phyloP scores from a whole-genome alignment of 2,329 filamentous ascomycete species.

The Alternaria postmessia region DNA sequence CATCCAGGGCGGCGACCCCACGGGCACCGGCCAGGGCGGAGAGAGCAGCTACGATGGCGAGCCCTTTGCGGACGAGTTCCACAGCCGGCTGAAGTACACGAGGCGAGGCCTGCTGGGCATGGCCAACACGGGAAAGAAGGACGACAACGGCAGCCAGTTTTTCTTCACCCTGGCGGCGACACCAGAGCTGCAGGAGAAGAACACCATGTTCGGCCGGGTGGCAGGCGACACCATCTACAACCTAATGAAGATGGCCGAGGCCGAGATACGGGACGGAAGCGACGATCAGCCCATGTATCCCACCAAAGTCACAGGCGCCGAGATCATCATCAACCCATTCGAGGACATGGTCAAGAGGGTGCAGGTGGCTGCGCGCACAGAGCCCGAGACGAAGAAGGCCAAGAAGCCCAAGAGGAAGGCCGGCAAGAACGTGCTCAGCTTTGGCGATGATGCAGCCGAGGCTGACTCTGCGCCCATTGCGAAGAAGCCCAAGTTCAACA shows the following conservation, averaged over 20 bases:
- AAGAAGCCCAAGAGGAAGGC: conserved; percentile 72
- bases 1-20: conserved; percentile 92
- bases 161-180: conserved; percentile 89
- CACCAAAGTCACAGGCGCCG: conserved; percentile 75
- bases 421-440: conserved; percentile 80
- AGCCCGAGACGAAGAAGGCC: conserved; percentile 53
- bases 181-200: conserved; percentile 85
- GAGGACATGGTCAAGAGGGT: conserved; percentile 78
- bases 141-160: conserved; percentile 95
- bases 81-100: conserved; percentile 92
- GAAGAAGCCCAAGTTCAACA: conserved; percentile 83
- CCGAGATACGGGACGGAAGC: conserved; percentile 77
- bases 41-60: conserved; percentile 90
- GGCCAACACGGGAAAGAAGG: conserved; percentile 81
- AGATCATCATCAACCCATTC: conserved; percentile 83
- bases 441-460: conserved; percentile 71
- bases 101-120: conserved; percentile 90
- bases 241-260: conserved; percentile 89
- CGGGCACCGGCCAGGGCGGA: conserved; percentile 88
- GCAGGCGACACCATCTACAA: conserved; percentile 97
- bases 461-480: conserved; percentile 65
- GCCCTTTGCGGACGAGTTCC: conserved; percentile 87
- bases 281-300: conserved; percentile 87
- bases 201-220: conserved; percentile 91
- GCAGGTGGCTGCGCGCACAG: conserved; percentile 62